A percentile compares a stretch with the other conserved stretches of the same genome.
Conservation (phyloP, 2,329 filamentous ascomycete genomes). For the Alternaria triticina region DNA sequence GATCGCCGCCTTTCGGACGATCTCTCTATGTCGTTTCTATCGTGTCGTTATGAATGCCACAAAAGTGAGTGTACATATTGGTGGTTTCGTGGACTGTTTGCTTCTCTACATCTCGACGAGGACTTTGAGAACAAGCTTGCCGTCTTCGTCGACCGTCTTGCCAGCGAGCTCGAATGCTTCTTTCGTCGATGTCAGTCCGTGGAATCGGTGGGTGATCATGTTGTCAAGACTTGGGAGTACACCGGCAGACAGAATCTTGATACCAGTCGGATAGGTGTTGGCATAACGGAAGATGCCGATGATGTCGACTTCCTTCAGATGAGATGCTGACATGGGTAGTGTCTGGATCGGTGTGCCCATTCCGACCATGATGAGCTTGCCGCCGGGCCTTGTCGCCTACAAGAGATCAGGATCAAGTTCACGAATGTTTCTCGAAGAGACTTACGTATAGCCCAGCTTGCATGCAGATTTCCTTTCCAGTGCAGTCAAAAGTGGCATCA, state of each 20-base stretch:
- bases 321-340: slow-evolving; percentile 61
- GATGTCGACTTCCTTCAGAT: slow-evolving; percentile 62
- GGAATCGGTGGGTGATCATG: slow-evolving; percentile 61
- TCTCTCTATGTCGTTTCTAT: slow-evolving; percentile 17
- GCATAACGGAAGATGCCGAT: slow-evolving; percentile 65
- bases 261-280: slow-evolving; percentile 61
- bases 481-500: slow-evolving; percentile 52
- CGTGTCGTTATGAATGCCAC: background rate
- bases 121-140: slow-evolving; percentile 61
- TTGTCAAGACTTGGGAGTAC: slow-evolving; percentile 57
- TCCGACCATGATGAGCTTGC: slow-evolving; percentile 61
- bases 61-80: slow-evolving; percentile 10
- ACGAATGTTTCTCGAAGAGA: background rate
- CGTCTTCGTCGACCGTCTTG: slow-evolving; percentile 58
- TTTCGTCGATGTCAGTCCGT: slow-evolving; percentile 55
- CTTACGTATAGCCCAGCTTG: slow-evolving; percentile 52
- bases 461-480: slow-evolving; percentile 52
- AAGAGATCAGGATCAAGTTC: slow-evolving; percentile 15
- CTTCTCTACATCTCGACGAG: slow-evolving; percentile 38
- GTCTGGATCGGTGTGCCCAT: slow-evolving; percentile 64
- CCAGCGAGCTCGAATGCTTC: slow-evolving; percentile 60
- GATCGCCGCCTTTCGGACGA: background rate
- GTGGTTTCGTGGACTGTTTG: background rate
- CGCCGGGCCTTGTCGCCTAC: slow-evolving; percentile 55
- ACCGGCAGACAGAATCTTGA: slow-evolving; percentile 59